phyloP scores from a whole-genome alignment of 805 yeast genomes.

The Debaryomyces maramus region DNA sequence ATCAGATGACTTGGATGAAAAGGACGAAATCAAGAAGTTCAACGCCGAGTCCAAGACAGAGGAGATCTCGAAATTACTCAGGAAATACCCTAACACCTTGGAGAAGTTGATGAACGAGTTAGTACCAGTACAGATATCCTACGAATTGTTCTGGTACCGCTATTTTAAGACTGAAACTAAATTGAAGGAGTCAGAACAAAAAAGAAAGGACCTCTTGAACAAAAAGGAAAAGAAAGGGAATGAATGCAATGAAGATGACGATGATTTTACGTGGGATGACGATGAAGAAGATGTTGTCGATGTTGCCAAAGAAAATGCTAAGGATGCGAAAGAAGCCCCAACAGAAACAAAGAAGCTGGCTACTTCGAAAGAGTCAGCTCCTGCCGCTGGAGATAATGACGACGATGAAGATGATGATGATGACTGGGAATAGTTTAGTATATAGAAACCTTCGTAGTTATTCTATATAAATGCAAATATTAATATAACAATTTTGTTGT shows the following conservation, averaged over 20 bases:
- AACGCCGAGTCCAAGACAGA: slow-evolving; percentile 48
- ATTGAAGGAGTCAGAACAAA: slow-evolving; percentile 60
- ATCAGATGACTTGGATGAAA: slow-evolving; percentile 15
- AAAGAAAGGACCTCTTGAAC: slow-evolving; percentile 62
- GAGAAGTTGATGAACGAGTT: slow-evolving; percentile 54
- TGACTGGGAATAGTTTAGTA: slow-evolving; percentile 55
- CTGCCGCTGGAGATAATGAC: not conserved
- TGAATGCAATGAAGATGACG: slow-evolving; percentile 42
- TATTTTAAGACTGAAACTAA: slow-evolving; percentile 57
- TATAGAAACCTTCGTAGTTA: not conserved
- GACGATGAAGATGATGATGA: slow-evolving; percentile 41
- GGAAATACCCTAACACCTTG: slow-evolving; percentile 49
- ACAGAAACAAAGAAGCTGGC: slow-evolving; percentile 7
- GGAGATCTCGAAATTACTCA: slow-evolving; percentile 50
- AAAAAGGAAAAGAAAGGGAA: slow-evolving; percentile 19
- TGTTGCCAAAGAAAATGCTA: slow-evolving; percentile 30
- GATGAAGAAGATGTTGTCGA: slow-evolving; percentile 36
- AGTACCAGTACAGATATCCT: slow-evolving; percentile 64
- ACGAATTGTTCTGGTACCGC: slow-evolving; percentile 70
- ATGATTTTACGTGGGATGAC: slow-evolving; percentile 53
- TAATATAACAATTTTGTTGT: not conserved
- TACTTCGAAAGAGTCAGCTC: not conserved
- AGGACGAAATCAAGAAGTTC: slow-evolving; percentile 27
- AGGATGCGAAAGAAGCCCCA: slow-evolving; percentile 14
- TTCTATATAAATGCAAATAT: not conserved